Evolutionary conservation across 2,329 filamentous ascomycete species (phyloP), one percentile per base, ranked within the genome.

Genomic region (Pseudopyricularia javanii): DNA sequence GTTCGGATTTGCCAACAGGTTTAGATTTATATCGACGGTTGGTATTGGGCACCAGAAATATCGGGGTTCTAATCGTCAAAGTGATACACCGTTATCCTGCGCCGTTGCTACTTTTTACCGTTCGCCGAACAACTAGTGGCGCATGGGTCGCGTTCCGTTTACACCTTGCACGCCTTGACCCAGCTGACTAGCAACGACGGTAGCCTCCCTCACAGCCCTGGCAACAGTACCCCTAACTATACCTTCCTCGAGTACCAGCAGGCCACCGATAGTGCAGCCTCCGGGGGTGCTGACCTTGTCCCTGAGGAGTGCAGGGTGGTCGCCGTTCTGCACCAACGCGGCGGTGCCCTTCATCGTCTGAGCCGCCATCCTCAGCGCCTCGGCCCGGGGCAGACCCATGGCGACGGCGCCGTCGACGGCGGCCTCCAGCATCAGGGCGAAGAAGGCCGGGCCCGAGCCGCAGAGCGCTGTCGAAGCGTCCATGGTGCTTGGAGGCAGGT

Each of bases 231-330:
- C 84, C 59, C 86, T 76, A 7, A 88, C 79, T 8, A 75, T 71
- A 9, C 83, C 84, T 61, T 91, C 86, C 66, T 91, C 87, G 7
- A 91, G 69, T 5, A 85, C 82, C 60, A 88, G 64, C 50, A 91
- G 66, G 0, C 86, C 88, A 2, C 80, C 82, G 56, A 90, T 88
- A 5, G 85, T 90, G 66, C 85, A 90, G 1, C 87, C 87, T 5
- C 85, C 86, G 0, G 86, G 85, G 1, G 85, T 89, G 58, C 73
- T 82, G n/a, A 89, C 83, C 68, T 86, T 87, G 59, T 91, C 86
- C 51, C 82, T 76, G 51, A 91, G 68, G 22, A 89, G 68, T 15
- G 86, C 85, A 1, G 87, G 88, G 65, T 91, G 86, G 64, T 89
- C 85, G 14, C 85, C 85, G 53, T 69, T 75, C 53, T 87, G 72